Conservation (phyloP, 345 rosid species). For the Crucihimalaya himalaica region DNA sequence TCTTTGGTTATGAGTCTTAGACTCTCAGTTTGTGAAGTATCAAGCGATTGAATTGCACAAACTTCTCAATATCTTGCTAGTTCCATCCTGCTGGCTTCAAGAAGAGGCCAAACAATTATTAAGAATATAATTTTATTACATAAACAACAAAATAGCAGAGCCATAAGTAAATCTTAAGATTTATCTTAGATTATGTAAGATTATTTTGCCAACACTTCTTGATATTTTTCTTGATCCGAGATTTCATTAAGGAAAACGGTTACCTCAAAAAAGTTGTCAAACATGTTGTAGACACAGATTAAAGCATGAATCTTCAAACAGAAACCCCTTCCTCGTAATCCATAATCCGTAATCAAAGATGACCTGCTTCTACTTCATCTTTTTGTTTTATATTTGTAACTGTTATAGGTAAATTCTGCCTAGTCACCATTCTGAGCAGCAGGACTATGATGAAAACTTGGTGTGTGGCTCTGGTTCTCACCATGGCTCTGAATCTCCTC, state of each 20-base stretch:
- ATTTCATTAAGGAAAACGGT: conserved; percentile 19
- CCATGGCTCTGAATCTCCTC: conserved; percentile 37
- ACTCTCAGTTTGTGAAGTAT: conserved; percentile 33
- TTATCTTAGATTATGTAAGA: conserved; percentile 1
- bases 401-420: conserved; percentile 28
- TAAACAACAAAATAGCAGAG: conserved; percentile 7
- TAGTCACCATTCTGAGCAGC: conserved; percentile 44
- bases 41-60: conserved; percentile 24
- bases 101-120: conserved; percentile 9
- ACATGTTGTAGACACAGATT: conserved; percentile 32
- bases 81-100: conserved; percentile 44
- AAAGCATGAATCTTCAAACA: conserved; percentile 35
- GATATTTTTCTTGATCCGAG: conserved; percentile 5
- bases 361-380: conserved; percentile 31
- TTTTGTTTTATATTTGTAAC: conserved; percentile 13
- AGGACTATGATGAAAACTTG: conserved; percentile 28
- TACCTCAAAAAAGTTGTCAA: conserved; percentile 41
- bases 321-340: conserved; percentile 21
- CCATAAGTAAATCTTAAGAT: not conserved
- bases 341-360: conserved; percentile 36
- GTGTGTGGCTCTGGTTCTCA: conserved; percentile 37
- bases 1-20: conserved; percentile 41
- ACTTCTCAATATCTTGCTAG: conserved; percentile 34
- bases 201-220: not conserved
- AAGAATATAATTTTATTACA: not conserved